Percentiles rank a stretch among this genome's conserved stretches.
phyloP scores from a whole-genome alignment of 2,329 filamentous ascomycete genomes.

The Sarocladium brachiariae region DNA sequence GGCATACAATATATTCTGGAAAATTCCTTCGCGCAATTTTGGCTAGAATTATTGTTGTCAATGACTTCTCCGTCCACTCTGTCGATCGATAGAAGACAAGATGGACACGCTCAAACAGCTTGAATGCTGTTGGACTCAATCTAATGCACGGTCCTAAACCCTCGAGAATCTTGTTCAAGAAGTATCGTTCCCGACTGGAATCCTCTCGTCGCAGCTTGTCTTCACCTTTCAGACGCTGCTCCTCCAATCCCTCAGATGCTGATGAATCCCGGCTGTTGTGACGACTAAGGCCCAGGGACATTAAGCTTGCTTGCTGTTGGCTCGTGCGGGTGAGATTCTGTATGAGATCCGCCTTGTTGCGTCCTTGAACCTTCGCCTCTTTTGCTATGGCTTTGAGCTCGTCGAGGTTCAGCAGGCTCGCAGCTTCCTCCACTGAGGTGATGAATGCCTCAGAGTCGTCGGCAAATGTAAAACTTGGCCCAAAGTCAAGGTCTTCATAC shows the following conservation, averaged over 20 bases:
- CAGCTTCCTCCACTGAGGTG: conserved; percentile 73
- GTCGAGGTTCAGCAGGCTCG: conserved; percentile 73
- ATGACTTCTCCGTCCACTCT: conserved; percentile 94
- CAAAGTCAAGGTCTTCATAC: conserved; percentile 39
- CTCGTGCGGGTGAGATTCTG: conserved; percentile 68
- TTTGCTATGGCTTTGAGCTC: conserved; percentile 81
- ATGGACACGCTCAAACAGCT: conserved; percentile 88
- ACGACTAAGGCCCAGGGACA: conserved; percentile 59
- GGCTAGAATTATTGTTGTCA: conserved; percentile 90
- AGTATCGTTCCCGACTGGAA: conserved; percentile 65
- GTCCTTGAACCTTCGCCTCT: conserved; percentile 79
- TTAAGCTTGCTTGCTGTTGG: conserved; percentile 67
- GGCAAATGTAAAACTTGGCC: conserved; percentile 64
- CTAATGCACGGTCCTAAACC: conserved; percentile 79
- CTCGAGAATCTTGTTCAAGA: conserved; percentile 67
- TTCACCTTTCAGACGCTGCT: conserved; percentile 14
- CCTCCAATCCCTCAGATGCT: conserved; percentile 37
- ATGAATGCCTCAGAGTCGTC: conserved; percentile 71
- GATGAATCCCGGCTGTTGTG: conserved; percentile 50
- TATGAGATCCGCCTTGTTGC: conserved; percentile 77
- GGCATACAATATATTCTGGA: conserved; percentile 81
- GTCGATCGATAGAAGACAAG: conserved; percentile 93
- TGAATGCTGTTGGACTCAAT: conserved; percentile 64
- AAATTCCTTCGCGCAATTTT: conserved; percentile 86
- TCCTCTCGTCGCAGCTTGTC: conserved; percentile 20